Evolutionary conservation across 176 grass and related monocot genomes (phyloP), one percentile per base, ranked within the genome.

Genomic region (Raddia guianensis): DNA sequence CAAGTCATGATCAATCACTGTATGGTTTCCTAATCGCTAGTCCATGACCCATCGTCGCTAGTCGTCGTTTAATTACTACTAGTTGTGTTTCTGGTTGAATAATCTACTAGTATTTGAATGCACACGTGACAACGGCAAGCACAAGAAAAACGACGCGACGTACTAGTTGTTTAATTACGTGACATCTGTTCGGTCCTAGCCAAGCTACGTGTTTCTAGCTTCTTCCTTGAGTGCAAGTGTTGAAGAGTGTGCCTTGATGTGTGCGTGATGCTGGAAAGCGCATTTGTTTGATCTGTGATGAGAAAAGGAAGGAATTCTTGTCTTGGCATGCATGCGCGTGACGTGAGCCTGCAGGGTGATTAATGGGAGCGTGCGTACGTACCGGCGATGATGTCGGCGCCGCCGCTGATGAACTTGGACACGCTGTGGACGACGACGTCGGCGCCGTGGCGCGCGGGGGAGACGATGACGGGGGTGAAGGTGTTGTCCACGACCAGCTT

Each of bases 361-460:
- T 27, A 27, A 27, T 27, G 27, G 27, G 27, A 27, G 27, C 27
- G 27, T 27, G 50, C 40, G 42, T 19, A 8, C 76, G 78, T 87
- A 98, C 95, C 95, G 56, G 95, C 95, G 70, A 98, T 98, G 69
- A 98, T 80, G 74, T 98, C 95, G 9, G 87, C 95, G 65, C 92
- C 95, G n/a, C 95, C 95, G 82, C 90, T 98, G 78, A 98, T 98
- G 88, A 93, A 98, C 84, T 98, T 98, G 73, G 95, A 89, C 9
- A 98, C 95, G 83, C 95, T 98, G 85, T 98, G 95, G 27, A 98
- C 84, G 58, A 98, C 92, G 78, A 98, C 88, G 67, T 98, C 95
- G 12, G 95, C 92, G 45, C 95, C 95, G 75, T 95, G 88, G 0
- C 87, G 79, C 4, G 95, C 95, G 6, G 95, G 95, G 1, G 95